These are phyloP conservation scores for Aschersonia sp. DNA, from an alignment of 2,329 filamentous ascomycete species.

Conservation along the genomic window DNA sequence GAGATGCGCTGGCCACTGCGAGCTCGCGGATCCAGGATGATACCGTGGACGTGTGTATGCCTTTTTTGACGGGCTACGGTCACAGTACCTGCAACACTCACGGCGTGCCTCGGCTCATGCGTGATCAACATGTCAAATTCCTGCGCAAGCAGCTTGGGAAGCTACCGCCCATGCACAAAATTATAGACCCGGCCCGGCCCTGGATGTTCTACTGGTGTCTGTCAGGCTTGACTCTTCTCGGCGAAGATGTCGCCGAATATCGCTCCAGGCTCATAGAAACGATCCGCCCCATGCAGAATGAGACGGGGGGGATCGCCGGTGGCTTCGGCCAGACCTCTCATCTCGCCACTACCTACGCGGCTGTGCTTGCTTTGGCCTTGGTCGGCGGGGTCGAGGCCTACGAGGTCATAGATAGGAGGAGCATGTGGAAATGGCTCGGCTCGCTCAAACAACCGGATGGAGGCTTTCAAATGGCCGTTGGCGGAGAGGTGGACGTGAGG, in stretches of 20 bases:
- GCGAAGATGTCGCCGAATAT: conserved; percentile 56
- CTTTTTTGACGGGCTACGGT: conserved; percentile 45
- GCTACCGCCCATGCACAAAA: conserved; percentile 56
- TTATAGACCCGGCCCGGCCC: conserved; percentile 73
- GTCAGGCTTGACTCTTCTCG: conserved; percentile 58
- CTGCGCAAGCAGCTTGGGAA: conserved; percentile 40
- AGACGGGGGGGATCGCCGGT: conserved; percentile 74
- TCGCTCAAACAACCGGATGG: conserved; percentile 74
- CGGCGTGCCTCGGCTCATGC: conserved; percentile 62
- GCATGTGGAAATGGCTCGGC: conserved; percentile 86
- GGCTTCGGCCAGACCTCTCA: conserved; percentile 87
- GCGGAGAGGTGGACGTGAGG: conserved; percentile 87
- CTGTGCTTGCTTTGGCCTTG: conserved; percentile 61
- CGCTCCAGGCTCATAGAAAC: conserved; percentile 58
- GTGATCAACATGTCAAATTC: conserved; percentile 46
- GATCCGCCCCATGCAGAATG: conserved; percentile 68
- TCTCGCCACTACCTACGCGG: conserved; percentile 77
- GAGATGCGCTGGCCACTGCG: conserved; percentile 50
- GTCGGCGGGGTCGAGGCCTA: conserved; percentile 64
- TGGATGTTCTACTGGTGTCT: conserved; percentile 95
- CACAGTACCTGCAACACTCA: conserved; percentile 47
- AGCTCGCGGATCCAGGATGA: conserved; percentile 54
- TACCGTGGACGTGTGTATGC: conserved; percentile 54
- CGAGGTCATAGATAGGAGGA: conserved; percentile 61
- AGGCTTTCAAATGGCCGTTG: conserved; percentile 75